These are phyloP conservation scores for Ochetophila trinervis DNA, from an alignment of 306 rosid genomes.

Conservation along the genomic window DNA sequence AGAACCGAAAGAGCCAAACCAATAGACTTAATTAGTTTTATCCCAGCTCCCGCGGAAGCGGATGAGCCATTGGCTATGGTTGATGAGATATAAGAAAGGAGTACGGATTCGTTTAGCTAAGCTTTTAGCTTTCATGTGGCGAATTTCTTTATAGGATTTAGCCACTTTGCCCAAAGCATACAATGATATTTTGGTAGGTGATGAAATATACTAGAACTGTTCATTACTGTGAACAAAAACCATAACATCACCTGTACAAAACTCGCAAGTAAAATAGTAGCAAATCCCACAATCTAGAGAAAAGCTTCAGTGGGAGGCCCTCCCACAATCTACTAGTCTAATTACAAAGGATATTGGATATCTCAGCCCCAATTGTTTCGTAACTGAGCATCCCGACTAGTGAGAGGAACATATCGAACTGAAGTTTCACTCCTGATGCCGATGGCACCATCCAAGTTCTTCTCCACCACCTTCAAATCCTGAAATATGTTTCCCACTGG, in stretches of 20 bases:
- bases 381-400: conserved; percentile 80
- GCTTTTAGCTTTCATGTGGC: no score
- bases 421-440: conserved; percentile 57
- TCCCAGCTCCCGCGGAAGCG: no score
- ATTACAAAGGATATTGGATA: background rate
- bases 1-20: no score
- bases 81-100: no score
- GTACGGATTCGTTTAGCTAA: no score
- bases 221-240: background rate
- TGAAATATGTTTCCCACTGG: conserved; percentile 84
- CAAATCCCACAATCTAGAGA: background rate
- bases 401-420: conserved; percentile 89
- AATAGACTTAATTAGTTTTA: no score
- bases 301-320: no score
- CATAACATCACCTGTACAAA: background rate
- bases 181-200: no score
- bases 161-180: no score
- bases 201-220: no score
- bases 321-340: background rate
- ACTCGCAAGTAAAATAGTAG: background rate
- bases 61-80: no score
- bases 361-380: conserved; percentile 32
- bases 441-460: conserved; percentile 69
- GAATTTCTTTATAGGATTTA: no score
- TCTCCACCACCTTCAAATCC: conserved; percentile 85